Percentiles rank a stretch among this genome's conserved stretches.
Evolutionary conservation across 2,329 filamentous ascomycete species (phyloP).

Genomic region (Colletotrichum tabaci): DNA sequence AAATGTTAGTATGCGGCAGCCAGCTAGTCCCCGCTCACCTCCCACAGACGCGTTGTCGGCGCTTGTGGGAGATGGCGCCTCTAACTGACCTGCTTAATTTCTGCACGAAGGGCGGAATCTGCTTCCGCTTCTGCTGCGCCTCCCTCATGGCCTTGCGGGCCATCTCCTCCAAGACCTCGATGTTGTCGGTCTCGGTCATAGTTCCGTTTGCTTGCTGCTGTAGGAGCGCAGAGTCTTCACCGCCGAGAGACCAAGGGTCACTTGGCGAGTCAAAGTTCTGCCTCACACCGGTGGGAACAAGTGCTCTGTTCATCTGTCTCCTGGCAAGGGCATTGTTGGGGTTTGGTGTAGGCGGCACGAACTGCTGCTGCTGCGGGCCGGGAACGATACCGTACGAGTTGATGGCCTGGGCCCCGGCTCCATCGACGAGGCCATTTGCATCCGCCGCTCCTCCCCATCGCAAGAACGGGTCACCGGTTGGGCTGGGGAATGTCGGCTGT

Average conservation of each 20-base stretch:
- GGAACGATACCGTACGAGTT: slow-evolving; percentile 58
- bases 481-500: slow-evolving; percentile 61
- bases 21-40: too few relatives aligned
- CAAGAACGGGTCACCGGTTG: slow-evolving; percentile 63
- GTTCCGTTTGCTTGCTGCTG: slow-evolving; percentile 39
- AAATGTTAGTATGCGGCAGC: slow-evolving; percentile 43
- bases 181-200: slow-evolving; percentile 75
- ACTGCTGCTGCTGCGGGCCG: slow-evolving; percentile 52
- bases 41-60: neutral
- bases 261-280: slow-evolving; percentile 55
- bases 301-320: slow-evolving; percentile 65
- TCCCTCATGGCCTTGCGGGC: slow-evolving; percentile 89
- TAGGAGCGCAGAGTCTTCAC: slow-evolving; percentile 58
- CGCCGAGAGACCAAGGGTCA: slow-evolving; percentile 61
- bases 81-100: slow-evolving; percentile 92
- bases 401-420: slow-evolving; percentile 48
- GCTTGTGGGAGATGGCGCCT: neutral
- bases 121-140: slow-evolving; percentile 89
- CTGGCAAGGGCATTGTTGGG: slow-evolving; percentile 64
- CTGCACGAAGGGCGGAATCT: slow-evolving; percentile 97
- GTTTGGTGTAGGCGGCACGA: slow-evolving; percentile 45
- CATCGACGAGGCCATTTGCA: slow-evolving; percentile 55
- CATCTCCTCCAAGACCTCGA: slow-evolving; percentile 84
- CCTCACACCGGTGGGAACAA: slow-evolving; percentile 61
- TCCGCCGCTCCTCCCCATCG: slow-evolving; percentile 61